Conservation (phyloP, 495 filamentous ascomycete genomes). For the Lindgomyces ingoldianus region DNA sequence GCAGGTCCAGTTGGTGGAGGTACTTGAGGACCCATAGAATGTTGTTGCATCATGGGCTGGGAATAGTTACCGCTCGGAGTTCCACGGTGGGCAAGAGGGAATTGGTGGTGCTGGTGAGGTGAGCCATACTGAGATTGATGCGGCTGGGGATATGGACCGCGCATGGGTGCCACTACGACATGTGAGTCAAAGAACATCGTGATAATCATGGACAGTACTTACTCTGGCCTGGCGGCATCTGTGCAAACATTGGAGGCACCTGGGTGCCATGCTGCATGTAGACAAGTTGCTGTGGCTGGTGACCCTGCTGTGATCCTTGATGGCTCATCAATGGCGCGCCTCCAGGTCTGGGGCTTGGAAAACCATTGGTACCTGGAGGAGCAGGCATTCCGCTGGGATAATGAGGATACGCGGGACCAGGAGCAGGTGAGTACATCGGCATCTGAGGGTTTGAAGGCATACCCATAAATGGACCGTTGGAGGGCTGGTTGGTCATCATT, state of each 20-base stretch:
- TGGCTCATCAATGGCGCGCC: conserved; percentile 84
- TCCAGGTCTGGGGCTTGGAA: conserved; percentile 76
- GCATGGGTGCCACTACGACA: conserved; percentile 39
- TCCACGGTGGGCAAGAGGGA: conserved; percentile 37
- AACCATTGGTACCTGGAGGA: conserved; percentile 64
- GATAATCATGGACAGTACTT: conserved; percentile 1
- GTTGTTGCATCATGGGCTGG: conserved; percentile 40
- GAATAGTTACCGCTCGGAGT: conserved; percentile 36
- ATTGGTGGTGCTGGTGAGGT: conserved; percentile 39
- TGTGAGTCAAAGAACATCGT: not conserved
- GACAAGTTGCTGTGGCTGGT: conserved; percentile 38
- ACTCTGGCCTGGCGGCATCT: conserved; percentile 34
- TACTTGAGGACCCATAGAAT: conserved; percentile 34
- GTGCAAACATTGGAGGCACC: conserved; percentile 30
- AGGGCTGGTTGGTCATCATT: conserved; percentile 76
- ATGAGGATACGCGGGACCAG: conserved; percentile 64
- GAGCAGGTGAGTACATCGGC: conserved; percentile 72
- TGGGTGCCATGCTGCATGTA: conserved; percentile 34
- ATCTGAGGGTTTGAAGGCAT: conserved; percentile 62
- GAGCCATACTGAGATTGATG: conserved; percentile 38
- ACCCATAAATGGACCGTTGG: conserved; percentile 48
- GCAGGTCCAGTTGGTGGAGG: conserved; percentile 37
- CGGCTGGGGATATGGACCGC: conserved; percentile 34
- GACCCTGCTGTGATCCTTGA: conserved; percentile 47
- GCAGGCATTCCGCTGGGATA: conserved; percentile 61